A percentile compares a stretch with the other conserved stretches of the same genome.
Evolutionary conservation across 1,284 basidiomycete species (phyloP).

Genomic region (Mycena sp.): DNA sequence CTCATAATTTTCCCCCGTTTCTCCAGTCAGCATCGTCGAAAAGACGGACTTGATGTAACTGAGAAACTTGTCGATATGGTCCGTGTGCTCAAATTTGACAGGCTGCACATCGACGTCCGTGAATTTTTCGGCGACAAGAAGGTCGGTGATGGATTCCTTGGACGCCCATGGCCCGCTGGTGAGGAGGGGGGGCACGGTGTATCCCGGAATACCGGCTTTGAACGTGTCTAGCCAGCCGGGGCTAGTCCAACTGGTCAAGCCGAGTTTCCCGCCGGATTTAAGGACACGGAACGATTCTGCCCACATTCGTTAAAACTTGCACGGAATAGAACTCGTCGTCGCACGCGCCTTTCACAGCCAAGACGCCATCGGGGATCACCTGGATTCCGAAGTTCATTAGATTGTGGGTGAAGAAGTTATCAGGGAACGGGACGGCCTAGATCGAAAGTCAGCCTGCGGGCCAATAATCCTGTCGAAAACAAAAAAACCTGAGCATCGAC

Average conservation of each 20-base stretch:
- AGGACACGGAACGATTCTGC: conserved; percentile 19
- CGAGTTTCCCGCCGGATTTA: conserved; percentile 1
- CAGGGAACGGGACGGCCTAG: conserved; percentile 11
- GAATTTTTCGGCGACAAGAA: neutral
- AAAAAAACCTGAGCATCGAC: conserved; percentile 12
- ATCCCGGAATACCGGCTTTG: neutral
- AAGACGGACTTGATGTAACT: too few relatives aligned
- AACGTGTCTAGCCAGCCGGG: conserved; percentile 16
- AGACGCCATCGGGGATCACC: neutral
- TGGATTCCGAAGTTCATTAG: conserved; percentile 20
- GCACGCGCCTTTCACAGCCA: conserved; percentile 3
- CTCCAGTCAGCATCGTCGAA: neutral
- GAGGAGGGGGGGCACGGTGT: too few relatives aligned
- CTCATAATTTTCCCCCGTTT: neutral
- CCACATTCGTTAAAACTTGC: neutral
- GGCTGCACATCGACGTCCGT: neutral
- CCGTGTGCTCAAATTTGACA: neutral
- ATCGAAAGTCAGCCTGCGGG: neutral
- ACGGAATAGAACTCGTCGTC: neutral
- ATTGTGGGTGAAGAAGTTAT: conserved; percentile 16
- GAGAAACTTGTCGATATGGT: too few relatives aligned
- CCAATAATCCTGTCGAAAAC: neutral
- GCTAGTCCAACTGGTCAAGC: conserved; percentile 1
- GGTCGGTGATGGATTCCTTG: neutral
- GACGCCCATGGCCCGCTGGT: too few relatives aligned